These are phyloP conservation scores for Citrus hindsii DNA, from an alignment of 345 rosid species.

Conservation along the genomic window DNA sequence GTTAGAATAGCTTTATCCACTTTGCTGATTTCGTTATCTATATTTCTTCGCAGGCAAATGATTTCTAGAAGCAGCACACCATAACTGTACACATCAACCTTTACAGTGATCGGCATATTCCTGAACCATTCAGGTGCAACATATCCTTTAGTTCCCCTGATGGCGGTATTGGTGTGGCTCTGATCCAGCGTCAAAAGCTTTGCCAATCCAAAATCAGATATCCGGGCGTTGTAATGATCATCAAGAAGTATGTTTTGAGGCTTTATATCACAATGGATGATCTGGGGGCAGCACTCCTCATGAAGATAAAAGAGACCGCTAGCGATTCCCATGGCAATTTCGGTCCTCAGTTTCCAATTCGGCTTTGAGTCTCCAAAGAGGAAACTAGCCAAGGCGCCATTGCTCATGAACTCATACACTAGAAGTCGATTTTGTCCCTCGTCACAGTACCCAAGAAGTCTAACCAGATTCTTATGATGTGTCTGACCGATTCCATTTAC, in stretches of 20 bases:
- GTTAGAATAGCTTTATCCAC: slow-evolving; percentile 39
- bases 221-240: slow-evolving; percentile 2
- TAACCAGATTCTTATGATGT: slow-evolving; percentile 38
- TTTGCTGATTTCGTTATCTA: slow-evolving; percentile 5
- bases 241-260: slow-evolving; percentile 42
- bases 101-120: slow-evolving; percentile 13
- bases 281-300: slow-evolving; percentile 35
- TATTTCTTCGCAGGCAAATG: slow-evolving; percentile 15
- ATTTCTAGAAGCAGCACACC: slow-evolving; percentile 34
- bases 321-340: slow-evolving; percentile 30
- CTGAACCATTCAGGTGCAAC: slow-evolving; percentile 36
- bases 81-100: slow-evolving; percentile 32
- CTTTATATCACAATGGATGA: slow-evolving; percentile 44
- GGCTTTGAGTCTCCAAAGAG: slow-evolving; percentile 27
- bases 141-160: slow-evolving; percentile 34
- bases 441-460: slow-evolving; percentile 37
- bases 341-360: slow-evolving; percentile 22
- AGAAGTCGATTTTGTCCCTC: slow-evolving; percentile 28
- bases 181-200: slow-evolving; percentile 31
- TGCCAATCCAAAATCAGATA: slow-evolving; percentile 43
- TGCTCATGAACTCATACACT: slow-evolving; percentile 36
- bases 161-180: slow-evolving; percentile 19
- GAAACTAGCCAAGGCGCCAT: slow-evolving; percentile 26
- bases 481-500: slow-evolving; percentile 29
- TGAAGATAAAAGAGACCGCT: slow-evolving; percentile 36